A percentile compares a stretch with the other conserved stretches of the same genome.
phyloP scores from a whole-genome alignment of 2,329 filamentous ascomycete species.

The Epichloe sp. region DNA sequence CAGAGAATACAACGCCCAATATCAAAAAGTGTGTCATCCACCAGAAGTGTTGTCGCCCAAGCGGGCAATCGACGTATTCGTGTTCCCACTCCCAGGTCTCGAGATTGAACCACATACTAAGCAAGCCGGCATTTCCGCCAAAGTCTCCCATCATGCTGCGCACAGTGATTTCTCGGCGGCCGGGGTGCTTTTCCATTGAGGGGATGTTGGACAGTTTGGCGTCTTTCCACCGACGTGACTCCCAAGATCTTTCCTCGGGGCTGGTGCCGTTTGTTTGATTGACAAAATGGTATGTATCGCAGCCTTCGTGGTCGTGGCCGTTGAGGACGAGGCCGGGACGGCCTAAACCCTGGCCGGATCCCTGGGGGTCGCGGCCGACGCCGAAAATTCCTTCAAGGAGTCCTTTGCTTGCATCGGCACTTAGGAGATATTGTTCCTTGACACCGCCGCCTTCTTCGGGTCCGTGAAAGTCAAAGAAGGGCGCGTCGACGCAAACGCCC shows the following conservation, averaged over 20 bases:
- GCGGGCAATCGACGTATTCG: conserved; percentile 63
- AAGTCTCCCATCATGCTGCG: conserved; percentile 98
- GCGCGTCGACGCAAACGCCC: conserved; percentile 73
- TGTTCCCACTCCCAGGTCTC: conserved; percentile 63
- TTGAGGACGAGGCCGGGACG: conserved; percentile 71
- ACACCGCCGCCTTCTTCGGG: conserved; percentile 56
- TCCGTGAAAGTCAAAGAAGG: conserved; percentile 68
- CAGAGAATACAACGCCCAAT: conserved; percentile 29
- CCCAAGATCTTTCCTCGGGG: conserved; percentile 32
- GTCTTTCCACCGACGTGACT: conserved; percentile 34
- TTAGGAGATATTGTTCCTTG: conserved; percentile 85
- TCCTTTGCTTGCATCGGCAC: conserved; percentile 53
- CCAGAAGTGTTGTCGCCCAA: conserved; percentile 87
- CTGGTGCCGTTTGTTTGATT: conserved; percentile 41
- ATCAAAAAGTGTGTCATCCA: conserved; percentile 77
- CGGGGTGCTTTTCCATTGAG: conserved; percentile 35
- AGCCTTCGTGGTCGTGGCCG: conserved; percentile 91
- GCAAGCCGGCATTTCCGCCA: conserved; percentile 76
- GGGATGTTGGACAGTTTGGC: conserved; percentile 29
- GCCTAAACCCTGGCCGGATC: conserved; percentile 48
- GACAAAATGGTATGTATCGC: conserved; percentile 76
- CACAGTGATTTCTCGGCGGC: conserved; percentile 79
- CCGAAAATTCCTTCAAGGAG: conserved; percentile 80
- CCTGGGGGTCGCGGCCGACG: conserved; percentile 48
- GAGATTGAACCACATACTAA: conserved; percentile 82